Evolutionary conservation across 2,329 filamentous ascomycete species (phyloP).

Genomic region (Samsoniella hepiali): DNA sequence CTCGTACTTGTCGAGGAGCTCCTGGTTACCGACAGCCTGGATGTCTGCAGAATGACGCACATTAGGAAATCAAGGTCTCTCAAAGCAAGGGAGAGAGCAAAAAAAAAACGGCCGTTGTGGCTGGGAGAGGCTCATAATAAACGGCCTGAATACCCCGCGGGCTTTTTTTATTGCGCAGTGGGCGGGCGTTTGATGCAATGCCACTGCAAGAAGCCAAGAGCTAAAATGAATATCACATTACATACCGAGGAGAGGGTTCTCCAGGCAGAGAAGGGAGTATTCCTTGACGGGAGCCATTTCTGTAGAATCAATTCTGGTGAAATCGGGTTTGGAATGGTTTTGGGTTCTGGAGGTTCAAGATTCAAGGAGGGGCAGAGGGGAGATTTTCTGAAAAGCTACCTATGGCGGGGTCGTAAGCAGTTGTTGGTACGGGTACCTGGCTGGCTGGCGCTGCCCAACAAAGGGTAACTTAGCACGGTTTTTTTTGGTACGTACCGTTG

Average conservation of each 20-base stretch:
- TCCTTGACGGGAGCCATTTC: conserved; percentile 73
- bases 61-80: neutral
- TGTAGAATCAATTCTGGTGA: conserved; percentile 25
- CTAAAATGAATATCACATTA: conserved; percentile 19
- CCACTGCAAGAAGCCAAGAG: conserved; percentile 13
- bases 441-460: neutral
- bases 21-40: conserved; percentile 78
- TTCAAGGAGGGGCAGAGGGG: conserved; percentile 21
- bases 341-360: conserved; percentile 15
- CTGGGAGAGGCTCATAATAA: neutral
- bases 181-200: neutral
- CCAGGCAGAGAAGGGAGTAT: conserved; percentile 86
- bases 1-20: conserved; percentile 85
- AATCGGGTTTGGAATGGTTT: conserved; percentile 20
- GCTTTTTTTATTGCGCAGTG: neutral
- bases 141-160: conserved; percentile 2
- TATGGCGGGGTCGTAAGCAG: conserved; percentile 17
- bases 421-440: neutral
- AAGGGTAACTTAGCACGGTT: neutral
- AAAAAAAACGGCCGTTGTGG: neutral
- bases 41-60: conserved; percentile 61
- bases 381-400: conserved; percentile 17
- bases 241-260: conserved; percentile 94
- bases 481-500: neutral
- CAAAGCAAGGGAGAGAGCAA: neutral